These are phyloP conservation scores for Populus hybrid DNA, from an alignment of 441 rosid species.

Conservation along the genomic window DNA sequence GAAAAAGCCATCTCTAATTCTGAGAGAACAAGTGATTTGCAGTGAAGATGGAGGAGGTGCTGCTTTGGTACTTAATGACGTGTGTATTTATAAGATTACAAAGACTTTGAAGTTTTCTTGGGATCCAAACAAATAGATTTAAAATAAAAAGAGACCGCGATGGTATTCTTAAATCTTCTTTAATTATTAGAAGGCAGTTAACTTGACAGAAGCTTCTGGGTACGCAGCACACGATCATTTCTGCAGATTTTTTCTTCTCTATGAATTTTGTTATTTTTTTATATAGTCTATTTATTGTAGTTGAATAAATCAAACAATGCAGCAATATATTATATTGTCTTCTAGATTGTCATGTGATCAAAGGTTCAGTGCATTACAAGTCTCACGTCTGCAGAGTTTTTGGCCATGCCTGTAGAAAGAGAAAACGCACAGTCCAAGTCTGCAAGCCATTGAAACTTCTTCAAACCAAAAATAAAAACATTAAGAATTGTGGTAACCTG, in stretches of 20 bases:
- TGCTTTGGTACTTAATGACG: not conserved
- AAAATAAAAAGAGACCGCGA: not conserved
- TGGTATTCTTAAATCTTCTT: not conserved
- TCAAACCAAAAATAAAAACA: not conserved
- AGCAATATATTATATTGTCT: not conserved
- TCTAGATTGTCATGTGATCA: not conserved
- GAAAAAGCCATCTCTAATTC: slow-evolving; percentile 28
- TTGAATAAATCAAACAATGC: slow-evolving; percentile 10
- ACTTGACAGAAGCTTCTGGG: not conserved
- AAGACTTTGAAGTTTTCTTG: not conserved
- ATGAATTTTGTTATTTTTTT: not conserved
- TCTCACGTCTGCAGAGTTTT: not conserved
- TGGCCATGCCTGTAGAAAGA: not conserved
- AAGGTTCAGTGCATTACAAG: not conserved
- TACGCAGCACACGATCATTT: not conserved
- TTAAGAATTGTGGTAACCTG: not conserved
- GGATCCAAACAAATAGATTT: not conserved
- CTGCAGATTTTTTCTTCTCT: not conserved
- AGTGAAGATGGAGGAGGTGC: not conserved
- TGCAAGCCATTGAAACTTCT: not conserved
- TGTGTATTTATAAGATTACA: not conserved
- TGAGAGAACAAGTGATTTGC: not conserved
- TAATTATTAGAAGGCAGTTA: not conserved
- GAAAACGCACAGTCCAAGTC: not conserved
- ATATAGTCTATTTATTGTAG: not conserved